phyloP scores from a whole-genome alignment of 768 basidiomycete species.

The Kwoniella newhampshirensis region DNA sequence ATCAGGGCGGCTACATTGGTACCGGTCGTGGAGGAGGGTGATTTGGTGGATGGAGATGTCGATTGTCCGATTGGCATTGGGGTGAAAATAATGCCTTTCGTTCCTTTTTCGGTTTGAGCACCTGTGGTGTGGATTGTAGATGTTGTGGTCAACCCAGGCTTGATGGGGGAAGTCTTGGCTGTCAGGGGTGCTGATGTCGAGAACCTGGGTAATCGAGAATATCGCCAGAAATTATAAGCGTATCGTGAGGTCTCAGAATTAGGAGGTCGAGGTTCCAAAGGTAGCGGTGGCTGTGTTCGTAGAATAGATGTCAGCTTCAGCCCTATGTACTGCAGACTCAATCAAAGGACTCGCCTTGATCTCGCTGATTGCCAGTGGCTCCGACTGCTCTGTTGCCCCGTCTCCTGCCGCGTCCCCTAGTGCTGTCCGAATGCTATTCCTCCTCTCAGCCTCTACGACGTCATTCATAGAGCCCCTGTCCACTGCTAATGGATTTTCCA shows the following conservation, averaged over 20 bases:
- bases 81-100: too few relatives aligned
- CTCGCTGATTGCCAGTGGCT: not conserved
- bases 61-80: too few relatives aligned
- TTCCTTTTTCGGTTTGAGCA: too few relatives aligned
- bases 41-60: too few relatives aligned
- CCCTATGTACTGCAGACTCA: too few relatives aligned
- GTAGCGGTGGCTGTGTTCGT: constrained; percentile 5
- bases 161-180: constrained; percentile 16
- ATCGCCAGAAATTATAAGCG: constrained; percentile 31
- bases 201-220: constrained; percentile 21
- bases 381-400: constrained; percentile 1
- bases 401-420: not conserved
- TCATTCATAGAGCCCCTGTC: constrained; percentile 24
- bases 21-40: too few relatives aligned
- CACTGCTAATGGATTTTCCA: constrained; percentile 38
- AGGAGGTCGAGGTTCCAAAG: constrained; percentile 4
- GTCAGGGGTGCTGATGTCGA: constrained; percentile 15
- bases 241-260: constrained; percentile 16
- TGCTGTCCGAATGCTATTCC: not conserved
- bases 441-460: not conserved
- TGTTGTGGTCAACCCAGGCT: not conserved
- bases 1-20: too few relatives aligned
- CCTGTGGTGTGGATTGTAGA: too few relatives aligned
- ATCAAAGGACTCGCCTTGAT: constrained; percentile 21
- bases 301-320: not conserved